Base-by-base conservation (phyloP, 1,139 yeast species). In the Diutina rugosa region DNA sequence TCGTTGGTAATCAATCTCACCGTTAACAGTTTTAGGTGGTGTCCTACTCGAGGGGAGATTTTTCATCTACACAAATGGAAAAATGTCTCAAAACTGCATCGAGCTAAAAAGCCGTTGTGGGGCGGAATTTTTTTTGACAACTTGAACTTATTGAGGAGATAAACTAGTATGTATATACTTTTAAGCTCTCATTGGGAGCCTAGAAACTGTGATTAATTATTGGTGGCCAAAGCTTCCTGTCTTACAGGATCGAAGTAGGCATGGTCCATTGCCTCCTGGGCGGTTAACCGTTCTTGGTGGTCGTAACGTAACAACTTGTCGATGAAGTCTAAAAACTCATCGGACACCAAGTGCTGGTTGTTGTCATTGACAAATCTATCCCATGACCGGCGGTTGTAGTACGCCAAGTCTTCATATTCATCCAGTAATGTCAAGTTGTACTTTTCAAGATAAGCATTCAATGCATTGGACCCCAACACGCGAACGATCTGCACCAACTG, bases 401-500 rank as follows among this genome's bases (percentile, higher is more conserved):
- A 60, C 47, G 62, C 63, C 59, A 61, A 59, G 47, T 61, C 62
- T 59, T 61, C 95, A 68, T 90, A 90, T 65, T 91, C 97, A 55
- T 82, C 81, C 59, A 90, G 86, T 60, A 95, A 77, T 21, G 79
- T 79, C 61, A 95, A 79, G 57, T 84, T 84, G 69, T 95, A 95
- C 69, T 86, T 91, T 56, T 77, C 74, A 63, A 89, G 73, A 68
- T 91, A 93, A 56, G 73, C 76, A 67, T 83, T 82, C 60, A 95
- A 79, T 63, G 84, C 95, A 59, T 87, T 91, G 10, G 97, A 88
- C 18, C 99, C 99, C 63, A 95, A 77, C 0, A 95, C 96, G 63
- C 93, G 80, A 3, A 93, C 97, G 62, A 95, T 93, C 70, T 93
- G 95, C 56, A 95, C 95, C 64, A 95, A 77, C 72, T 95, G 99